These are phyloP conservation scores for Claviceps spartinae DNA, from an alignment of 2,329 filamentous ascomycete genomes.

Conservation along the genomic window DNA sequence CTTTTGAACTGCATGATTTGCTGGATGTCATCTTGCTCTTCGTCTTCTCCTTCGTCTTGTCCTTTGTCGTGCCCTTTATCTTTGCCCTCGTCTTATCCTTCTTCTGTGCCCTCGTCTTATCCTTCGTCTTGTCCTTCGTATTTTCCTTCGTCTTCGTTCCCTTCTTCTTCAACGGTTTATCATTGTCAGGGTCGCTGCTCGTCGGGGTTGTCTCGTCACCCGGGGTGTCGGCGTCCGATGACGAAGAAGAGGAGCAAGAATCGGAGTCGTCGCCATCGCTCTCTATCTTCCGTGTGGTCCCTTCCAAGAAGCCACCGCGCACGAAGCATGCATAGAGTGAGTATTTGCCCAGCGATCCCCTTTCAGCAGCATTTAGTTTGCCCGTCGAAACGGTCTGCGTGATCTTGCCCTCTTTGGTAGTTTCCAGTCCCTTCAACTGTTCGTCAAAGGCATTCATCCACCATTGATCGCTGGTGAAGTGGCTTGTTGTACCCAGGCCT, in stretches of 20 bases:
- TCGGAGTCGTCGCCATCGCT: slow-evolving; percentile 8
- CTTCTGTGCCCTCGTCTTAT: slow-evolving; percentile 11
- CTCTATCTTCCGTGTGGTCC: slow-evolving; percentile 40
- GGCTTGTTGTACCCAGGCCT: slow-evolving; percentile 66
- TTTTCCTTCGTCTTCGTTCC: not conserved
- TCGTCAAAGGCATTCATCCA: slow-evolving; percentile 93
- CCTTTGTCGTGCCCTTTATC: not conserved
- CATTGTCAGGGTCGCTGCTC: slow-evolving; percentile 14
- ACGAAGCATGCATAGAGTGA: slow-evolving; percentile 78
- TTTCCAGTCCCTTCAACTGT: slow-evolving; percentile 68
- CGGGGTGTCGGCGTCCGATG: slow-evolving; percentile 9
- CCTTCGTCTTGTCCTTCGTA: slow-evolving; percentile 5
- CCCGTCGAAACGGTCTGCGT: slow-evolving; percentile 42
- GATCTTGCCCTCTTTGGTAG: slow-evolving; percentile 40
- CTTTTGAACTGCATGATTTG: not conserved
- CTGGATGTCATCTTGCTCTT: not conserved
- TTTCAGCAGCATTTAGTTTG: slow-evolving; percentile 42
- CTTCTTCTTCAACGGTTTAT: slow-evolving; percentile 10
- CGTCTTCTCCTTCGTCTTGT: slow-evolving; percentile 13
- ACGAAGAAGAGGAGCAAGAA: slow-evolving; percentile 7
- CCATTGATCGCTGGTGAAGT: slow-evolving; percentile 71
- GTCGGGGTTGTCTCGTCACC: slow-evolving; percentile 16
- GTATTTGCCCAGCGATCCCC: slow-evolving; percentile 39
- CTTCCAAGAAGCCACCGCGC: slow-evolving; percentile 60
- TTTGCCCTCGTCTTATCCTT: not conserved